A percentile compares a stretch with the other conserved stretches of the same genome.
These are phyloP conservation scores for Diaporthe vaccinii DNA, from an alignment of 2,329 filamentous ascomycete species.

Conservation along the genomic window DNA sequence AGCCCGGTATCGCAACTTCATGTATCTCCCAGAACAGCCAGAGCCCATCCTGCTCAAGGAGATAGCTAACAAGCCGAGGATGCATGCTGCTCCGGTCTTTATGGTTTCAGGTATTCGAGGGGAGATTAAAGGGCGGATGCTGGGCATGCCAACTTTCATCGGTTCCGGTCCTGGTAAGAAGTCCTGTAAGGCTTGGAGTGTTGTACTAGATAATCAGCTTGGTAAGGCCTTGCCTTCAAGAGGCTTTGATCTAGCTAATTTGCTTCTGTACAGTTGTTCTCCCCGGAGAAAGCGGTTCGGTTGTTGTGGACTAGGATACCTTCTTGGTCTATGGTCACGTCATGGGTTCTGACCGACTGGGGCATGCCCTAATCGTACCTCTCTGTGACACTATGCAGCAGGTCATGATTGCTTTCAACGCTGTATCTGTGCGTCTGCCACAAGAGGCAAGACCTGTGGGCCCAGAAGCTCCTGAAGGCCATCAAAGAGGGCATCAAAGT, in stretches of 20 bases:
- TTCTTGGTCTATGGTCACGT: slow-evolving; percentile 1
- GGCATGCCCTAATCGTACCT: background rate
- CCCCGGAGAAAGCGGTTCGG: background rate
- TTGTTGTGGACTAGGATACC: background rate
- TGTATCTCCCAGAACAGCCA: background rate
- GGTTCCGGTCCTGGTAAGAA: background rate
- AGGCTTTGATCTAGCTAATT: background rate
- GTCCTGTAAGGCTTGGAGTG: background rate
- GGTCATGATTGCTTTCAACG: background rate
- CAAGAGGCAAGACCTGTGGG: background rate
- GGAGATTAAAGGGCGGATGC: background rate
- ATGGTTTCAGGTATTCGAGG: background rate
- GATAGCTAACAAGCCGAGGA: background rate
- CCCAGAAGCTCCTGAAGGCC: no score
- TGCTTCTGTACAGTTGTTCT: background rate
- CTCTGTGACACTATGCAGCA: background rate
- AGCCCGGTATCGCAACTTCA: background rate
- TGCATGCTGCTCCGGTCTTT: background rate
- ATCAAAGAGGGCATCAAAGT: no score
- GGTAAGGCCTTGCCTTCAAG: background rate
- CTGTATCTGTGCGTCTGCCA: background rate
- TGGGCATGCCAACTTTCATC: background rate
- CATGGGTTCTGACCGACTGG: background rate
- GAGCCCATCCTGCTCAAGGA: background rate
- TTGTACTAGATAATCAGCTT: background rate